Evolutionary conservation across 768 basidiomycete genomes (phyloP).

Genomic region (Exidia glandulosa): DNA sequence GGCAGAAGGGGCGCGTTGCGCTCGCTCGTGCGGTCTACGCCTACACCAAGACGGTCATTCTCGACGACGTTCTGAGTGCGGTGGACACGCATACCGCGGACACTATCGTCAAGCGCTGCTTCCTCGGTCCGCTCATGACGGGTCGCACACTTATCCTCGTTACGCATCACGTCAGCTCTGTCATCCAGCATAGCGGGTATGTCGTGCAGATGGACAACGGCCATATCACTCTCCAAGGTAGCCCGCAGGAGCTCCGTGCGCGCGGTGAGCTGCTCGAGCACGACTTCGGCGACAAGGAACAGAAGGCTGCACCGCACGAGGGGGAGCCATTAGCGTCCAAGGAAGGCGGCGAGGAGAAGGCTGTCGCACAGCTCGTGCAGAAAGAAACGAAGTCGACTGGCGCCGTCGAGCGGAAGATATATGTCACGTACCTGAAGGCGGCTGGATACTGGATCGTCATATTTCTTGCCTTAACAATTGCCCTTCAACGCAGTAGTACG

Average conservation of each 20-base stretch:
- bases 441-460: too few relatives aligned
- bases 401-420: too few relatives aligned
- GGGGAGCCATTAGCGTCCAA: neutral
- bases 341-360: neutral
- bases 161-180: slow-evolving; percentile 71
- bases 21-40: slow-evolving; percentile 77
- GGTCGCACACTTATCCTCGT: slow-evolving; percentile 73
- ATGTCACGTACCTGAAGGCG: too few relatives aligned
- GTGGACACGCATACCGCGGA: slow-evolving; percentile 72
- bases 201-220: slow-evolving; percentile 52
- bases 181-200: slow-evolving; percentile 56
- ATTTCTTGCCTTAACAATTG: too few relatives aligned
- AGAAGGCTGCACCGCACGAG: too few relatives aligned
- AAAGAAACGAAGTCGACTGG: too few relatives aligned
- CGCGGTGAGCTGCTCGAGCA: slow-evolving; percentile 8
- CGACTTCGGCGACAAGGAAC: neutral
- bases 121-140: slow-evolving; percentile 48
- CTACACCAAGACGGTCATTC: slow-evolving; percentile 36
- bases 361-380: too few relatives aligned
- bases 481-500: neutral
- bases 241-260: slow-evolving; percentile 21
- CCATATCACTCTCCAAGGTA: slow-evolving; percentile 36
- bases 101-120: slow-evolving; percentile 53
- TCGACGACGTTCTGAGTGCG: slow-evolving; percentile 19
- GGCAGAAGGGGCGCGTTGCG: slow-evolving; percentile 62